Base-by-base conservation (phyloP, 352 stramenopile genomes). In the Pythium apleroticum region DNA sequence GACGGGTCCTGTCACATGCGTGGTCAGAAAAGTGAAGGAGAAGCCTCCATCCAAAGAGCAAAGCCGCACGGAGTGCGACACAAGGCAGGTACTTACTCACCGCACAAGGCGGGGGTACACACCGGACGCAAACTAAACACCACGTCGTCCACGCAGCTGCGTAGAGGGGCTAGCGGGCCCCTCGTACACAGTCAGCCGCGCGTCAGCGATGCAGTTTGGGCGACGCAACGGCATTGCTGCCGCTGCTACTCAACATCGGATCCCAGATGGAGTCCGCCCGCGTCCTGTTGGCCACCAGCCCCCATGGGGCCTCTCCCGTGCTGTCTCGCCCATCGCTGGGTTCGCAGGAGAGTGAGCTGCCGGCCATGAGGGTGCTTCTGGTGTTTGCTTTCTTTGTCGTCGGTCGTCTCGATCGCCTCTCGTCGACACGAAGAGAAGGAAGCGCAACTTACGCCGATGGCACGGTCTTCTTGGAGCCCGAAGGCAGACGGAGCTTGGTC, bases 391-490 rank as follows among this genome's bases (percentile, higher is more conserved):
- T 56, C 43, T 59, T 65, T 65, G 63, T 63, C 30, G 52, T 57
- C 49, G 48, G 39, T 70, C 41, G 35, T 24, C 41, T 57, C 52
- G n/a, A 54, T 37, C 37, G 37, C 35, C 31, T 62, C 48, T 35
- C 39, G n/a, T 35, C 17, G 31, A 24, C 27, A 56, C 59, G 48
- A 57, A 74, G 59, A 57, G 58, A 56, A 7, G 30, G 20, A 75
- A 63, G 45, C 76, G 63, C 55, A 85, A 94, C 84, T 95, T 95
- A 95, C 86, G 84, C 80, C 73, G 86, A 92, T 60, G 84, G 76
- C 52, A 99, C 84, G 66, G 93, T 98, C 89, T 99, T 99, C 90
- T 99, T 99, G 35, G 93, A 97, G 65, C 96, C 96, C 56, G 94
- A 98, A 58, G 97, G 96, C 19, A 99, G 81, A 87, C 97, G 94